Base-by-base conservation (phyloP, 2,329 filamentous ascomycete genomes). In the Gliomastix tumulicola region DNA sequence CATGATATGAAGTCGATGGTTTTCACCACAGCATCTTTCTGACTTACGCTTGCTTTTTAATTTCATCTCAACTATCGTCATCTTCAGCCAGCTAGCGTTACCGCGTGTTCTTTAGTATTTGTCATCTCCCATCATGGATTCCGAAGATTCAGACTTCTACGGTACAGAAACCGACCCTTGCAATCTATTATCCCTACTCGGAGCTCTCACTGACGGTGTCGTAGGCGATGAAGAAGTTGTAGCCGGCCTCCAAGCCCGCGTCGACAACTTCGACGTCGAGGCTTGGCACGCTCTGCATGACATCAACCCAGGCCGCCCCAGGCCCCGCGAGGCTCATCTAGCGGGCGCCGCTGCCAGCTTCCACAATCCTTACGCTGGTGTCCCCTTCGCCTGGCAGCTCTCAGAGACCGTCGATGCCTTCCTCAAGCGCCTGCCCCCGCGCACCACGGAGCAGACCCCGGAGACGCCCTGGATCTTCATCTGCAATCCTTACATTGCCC, bases 391-490 rank as follows among this genome's bases (percentile, higher is more conserved):
- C 19, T 79, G 81, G 65, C 82, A 83, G 53, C 65, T 80, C 20
- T 63, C 63, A 2, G 84, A 89, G 51, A 72, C 71, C 0, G 60
- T 84, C 2, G 57, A 74, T 7, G 69, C 72, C 2, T 94, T 94
- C 47, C 58, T 92, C 3, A 41, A 60, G 8, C 77, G 86, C 8
- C 65, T 89, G 0, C 82, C 82, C 0, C 84, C 87, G 0, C 69
- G 71, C 4, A 81, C 71, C 2, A 84, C 79, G 2, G 56, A 65
- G 3, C 54, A 60, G 4, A 58, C 55, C 2, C 49, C 49, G 1
- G 46, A 60, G 1, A 66, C 71, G 4, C 71, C 72, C 0, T 92
- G 85, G 83, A 86, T 94, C 33, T 88, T 74, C 63, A 74, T 84
- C 30, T 72, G 70, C 36, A 87, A 87, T 53, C 82, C 82, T 0